Percentiles rank a stretch among this genome's conserved stretches.
phyloP scores from a whole-genome alignment of 1,284 basidiomycete species.

The Kalmanozyma brasiliensis region DNA sequence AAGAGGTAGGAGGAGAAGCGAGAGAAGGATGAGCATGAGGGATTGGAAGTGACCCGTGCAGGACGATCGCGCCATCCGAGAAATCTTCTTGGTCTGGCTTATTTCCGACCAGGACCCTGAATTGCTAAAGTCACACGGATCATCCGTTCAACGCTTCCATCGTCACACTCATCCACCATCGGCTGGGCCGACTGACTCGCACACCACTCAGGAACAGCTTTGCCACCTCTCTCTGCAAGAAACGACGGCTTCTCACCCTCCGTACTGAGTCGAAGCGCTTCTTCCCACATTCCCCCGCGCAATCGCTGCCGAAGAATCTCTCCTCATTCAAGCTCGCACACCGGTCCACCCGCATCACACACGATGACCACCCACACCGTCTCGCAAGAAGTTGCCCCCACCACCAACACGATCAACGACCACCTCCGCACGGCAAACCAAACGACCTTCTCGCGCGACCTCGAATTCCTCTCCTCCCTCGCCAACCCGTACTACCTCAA shows the following conservation, averaged over 20 bases:
- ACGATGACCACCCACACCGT: conserved; percentile 4
- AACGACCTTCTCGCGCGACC: conserved; percentile 55
- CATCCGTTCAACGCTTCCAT: conserved; percentile 3
- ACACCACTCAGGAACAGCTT: not conserved
- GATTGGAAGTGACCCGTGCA: conserved; percentile 4
- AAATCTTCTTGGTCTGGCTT: conserved; percentile 20
- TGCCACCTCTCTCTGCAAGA: no score
- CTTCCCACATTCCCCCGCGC: no score
- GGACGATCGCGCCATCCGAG: conserved; percentile 23
- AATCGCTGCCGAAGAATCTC: no score
- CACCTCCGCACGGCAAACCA: conserved; percentile 44
- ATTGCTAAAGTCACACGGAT: conserved; percentile 11
- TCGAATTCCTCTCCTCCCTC: conserved; percentile 62
- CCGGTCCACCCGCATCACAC: not conserved
- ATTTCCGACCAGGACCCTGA: conserved; percentile 43
- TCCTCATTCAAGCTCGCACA: no score
- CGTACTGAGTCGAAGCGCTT: no score
- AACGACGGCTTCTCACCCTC: no score
- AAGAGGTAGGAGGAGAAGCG: conserved; percentile 7
- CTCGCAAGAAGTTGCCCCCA: not conserved
- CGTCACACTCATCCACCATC: not conserved
- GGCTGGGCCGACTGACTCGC: not conserved
- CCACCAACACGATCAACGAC: conserved; percentile 1
- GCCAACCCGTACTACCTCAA: conserved; percentile 62
- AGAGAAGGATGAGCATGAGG: not conserved